Base-by-base conservation (phyloP, 2,329 filamentous ascomycete species). In the Gnomoniopsis sp. region DNA sequence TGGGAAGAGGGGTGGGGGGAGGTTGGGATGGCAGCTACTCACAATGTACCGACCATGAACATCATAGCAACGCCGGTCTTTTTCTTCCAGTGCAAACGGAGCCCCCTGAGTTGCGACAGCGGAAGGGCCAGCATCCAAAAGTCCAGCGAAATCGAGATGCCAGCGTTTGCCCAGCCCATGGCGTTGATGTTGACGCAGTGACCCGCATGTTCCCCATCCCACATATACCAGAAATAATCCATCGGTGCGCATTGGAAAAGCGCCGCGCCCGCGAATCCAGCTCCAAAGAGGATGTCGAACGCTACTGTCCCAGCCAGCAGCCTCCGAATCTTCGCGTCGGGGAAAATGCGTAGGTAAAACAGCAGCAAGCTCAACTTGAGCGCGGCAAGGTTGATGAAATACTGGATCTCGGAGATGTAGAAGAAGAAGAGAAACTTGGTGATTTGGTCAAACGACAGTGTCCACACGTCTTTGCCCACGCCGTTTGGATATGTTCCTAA, bases 51-150 rank as follows among this genome's bases (percentile, higher is more conserved):
- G 1, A 79, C 70, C 3, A 71, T 67, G 48, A 80, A 78, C 73
- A 80, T 79, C 36, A 75, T 62, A 0, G 67, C 64, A 0, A 79
- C 70, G 3, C 72, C 72, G 26, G 76, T 59, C 65, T 79, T 80
- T 65, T 77, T 77, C 65, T 72, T 74, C 64, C 69, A 73, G 17
- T 71, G 70, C 2, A 72, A 60, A 2, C 67, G 66, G 23, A 80
- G 64, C 0, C 64, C 65, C 6, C 67, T 59, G 0, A 80, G 62
- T 21, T 74, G 70, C 23, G 69, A 71, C 22, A 79, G 65, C 0
- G 77, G 77, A 0, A 79, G 63, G 0, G 66, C 70, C 48, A 80
- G 69, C 62, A 81, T 77, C 64, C 72, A 71, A 0, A 78, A 11
- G 59, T 80, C 77, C 21, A 79, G 64, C 2, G 66, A 66, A 11